Evolutionary conservation across 768 basidiomycete species (phyloP), one percentile per base, ranked within the genome.

Genomic region (Chiua virens): DNA sequence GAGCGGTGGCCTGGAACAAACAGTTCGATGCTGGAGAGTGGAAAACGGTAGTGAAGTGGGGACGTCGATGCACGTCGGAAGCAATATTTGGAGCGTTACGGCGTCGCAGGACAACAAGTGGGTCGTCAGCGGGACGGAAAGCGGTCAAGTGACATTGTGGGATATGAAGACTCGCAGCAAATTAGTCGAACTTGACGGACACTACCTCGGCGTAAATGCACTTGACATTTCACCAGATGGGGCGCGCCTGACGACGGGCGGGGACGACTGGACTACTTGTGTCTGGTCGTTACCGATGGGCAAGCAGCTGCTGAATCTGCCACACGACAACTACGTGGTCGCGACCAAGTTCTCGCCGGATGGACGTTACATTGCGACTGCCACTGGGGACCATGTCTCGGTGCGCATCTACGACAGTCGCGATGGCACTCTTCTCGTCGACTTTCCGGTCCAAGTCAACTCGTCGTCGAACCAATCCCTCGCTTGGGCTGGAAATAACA

Each of bases 311-410:
- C 17, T 49, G 1, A 20, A 18, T 1, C 42, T 23, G 0, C 27
- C 23, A 14, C 44, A 52, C 35, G n/a, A 25, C 5, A 1, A 10
- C 17, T 0, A 1, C 2, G 18, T 49, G 3, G 25, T 9, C 2
- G 32, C 42, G 1, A 42, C 11, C 30, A 55, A 47, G 14, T 56
- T 57, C 14, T 55, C 42, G 0, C 53, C 42, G 5, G 7, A 55
- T 13, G 53, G 49, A 18, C 13, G 3, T 3, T 10, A 23, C 35
- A 4, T 57, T 2, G 53, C 53, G 3, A 39, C 45, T 3, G 42
- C 45, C 1, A 18, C 32, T 6, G 37, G 5, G 13, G 4, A 2
- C 5, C 7, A 2, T 1, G 2, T n/a, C 2, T 39, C 46, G 1
- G n/a, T 40, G 15, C 38, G 46, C 3, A 5, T 40, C 21, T 55